A percentile compares a stretch with the other conserved stretches of the same genome.
Conservation (phyloP, 768 basidiomycete genomes). For the Trametes cubensis region DNA sequence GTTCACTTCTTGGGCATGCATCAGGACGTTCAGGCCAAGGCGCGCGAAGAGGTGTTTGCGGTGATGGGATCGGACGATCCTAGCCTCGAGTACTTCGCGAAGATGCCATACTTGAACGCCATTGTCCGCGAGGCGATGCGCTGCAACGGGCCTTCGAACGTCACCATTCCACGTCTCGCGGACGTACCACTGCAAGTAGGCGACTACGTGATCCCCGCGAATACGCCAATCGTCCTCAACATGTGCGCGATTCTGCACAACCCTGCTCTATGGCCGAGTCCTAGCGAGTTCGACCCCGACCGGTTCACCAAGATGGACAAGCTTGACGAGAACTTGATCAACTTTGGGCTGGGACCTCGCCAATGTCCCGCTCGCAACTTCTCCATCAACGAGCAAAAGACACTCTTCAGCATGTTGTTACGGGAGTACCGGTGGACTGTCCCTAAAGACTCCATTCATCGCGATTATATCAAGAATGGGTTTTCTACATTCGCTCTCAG, state of each 20-base stretch:
- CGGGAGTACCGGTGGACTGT: conserved; percentile 39
- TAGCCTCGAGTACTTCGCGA: conserved; percentile 33
- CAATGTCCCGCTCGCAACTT: conserved; percentile 32
- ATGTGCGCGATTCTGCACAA: conserved; percentile 37
- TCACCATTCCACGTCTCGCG: conserved; percentile 29
- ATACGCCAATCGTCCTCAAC: conserved; percentile 38
- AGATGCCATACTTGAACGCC: conserved; percentile 39
- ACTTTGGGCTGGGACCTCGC: conserved; percentile 26
- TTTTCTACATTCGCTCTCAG: conserved; percentile 41
- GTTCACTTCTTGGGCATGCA: conserved; percentile 42
- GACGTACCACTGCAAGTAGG: conserved; percentile 38
- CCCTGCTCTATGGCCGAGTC: conserved; percentile 49
- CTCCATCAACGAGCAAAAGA: conserved; percentile 38
- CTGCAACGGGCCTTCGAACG: conserved; percentile 35
- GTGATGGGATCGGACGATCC: conserved; percentile 37
- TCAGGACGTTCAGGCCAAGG: conserved; percentile 40
- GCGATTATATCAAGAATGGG: conserved; percentile 35
- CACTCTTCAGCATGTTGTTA: conserved; percentile 39
- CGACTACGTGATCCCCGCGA: conserved; percentile 36
- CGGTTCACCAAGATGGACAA: conserved; percentile 43
- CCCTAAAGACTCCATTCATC: conserved; percentile 34
- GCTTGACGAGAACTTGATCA: conserved; percentile 14
- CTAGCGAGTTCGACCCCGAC: conserved; percentile 54
- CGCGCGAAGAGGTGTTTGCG: conserved; percentile 41
- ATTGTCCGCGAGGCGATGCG: conserved; percentile 46